Evolutionary conservation across 2,329 filamentous ascomycete genomes (phyloP).

Genomic region (Trichoderma atroviride): DNA sequence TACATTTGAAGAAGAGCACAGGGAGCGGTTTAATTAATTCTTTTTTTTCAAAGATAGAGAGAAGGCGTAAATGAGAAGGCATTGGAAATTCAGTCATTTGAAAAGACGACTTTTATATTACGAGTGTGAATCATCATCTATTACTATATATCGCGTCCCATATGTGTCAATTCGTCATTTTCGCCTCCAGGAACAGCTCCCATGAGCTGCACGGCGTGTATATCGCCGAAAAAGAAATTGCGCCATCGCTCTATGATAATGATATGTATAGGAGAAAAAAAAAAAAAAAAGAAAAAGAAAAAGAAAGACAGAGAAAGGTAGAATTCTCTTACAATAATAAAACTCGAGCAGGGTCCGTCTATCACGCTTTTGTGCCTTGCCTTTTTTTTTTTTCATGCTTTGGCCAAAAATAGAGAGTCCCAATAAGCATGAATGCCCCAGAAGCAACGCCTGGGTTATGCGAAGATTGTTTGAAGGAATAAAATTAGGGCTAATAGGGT

Average conservation of each 20-base stretch:
- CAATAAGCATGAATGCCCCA: background rate
- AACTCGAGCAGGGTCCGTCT: background rate
- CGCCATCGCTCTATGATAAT: conserved; percentile 22
- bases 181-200: background rate
- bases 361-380: conserved; percentile 11
- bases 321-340: background rate
- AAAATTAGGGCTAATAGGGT: background rate
- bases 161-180: background rate
- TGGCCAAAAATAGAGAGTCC: background rate
- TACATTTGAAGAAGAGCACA: background rate
- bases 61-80: background rate
- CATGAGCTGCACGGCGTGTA: background rate
- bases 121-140: background rate
- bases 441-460: conserved; percentile 14
- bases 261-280: background rate
- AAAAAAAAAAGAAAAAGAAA: background rate
- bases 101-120: background rate
- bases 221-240: background rate
- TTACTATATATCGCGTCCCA: background rate
- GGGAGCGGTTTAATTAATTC: background rate
- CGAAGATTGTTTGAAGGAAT: background rate
- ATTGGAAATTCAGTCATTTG: background rate
- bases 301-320: background rate
- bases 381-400: background rate
- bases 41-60: no score